Percentiles rank a stretch among this genome's conserved stretches.
phyloP scores from a whole-genome alignment of 2,329 filamentous ascomycete species.

The Pseudogymnoascus sp. region DNA sequence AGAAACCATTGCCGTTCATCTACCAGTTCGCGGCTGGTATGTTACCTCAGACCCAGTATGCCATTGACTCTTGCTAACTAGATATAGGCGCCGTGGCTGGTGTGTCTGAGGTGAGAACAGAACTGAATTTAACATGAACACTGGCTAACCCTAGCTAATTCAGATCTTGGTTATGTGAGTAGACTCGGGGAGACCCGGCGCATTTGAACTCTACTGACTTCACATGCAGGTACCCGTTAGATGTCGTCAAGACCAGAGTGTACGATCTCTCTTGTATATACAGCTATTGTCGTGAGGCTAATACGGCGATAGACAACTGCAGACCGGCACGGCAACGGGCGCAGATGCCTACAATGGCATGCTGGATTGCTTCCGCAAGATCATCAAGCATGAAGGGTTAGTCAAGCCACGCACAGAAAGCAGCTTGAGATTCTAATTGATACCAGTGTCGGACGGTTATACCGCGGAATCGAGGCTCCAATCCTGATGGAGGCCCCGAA shows the following conservation, averaged over 20 bases:
- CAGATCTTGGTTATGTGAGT: slow-evolving; percentile 83
- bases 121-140: slow-evolving; percentile 6
- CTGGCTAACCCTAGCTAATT: slow-evolving; percentile 19
- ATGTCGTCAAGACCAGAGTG: slow-evolving; percentile 98
- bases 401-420: slow-evolving; percentile 20
- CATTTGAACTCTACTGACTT: slow-evolving; percentile 16
- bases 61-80: slow-evolving; percentile 23
- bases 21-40: slow-evolving; percentile 92
- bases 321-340: slow-evolving; percentile 64
- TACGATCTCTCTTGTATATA: slow-evolving; percentile 41
- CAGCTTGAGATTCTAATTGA: not conserved
- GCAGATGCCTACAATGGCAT: slow-evolving; percentile 92
- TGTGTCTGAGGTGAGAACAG: slow-evolving; percentile 77
- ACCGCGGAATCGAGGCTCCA: slow-evolving; percentile 89
- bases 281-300: not conserved
- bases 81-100: slow-evolving; percentile 78
- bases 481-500: slow-evolving; percentile 98
- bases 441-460: slow-evolving; percentile 72
- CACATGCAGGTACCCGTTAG: slow-evolving; percentile 80
- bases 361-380: slow-evolving; percentile 97
- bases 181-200: slow-evolving; percentile 12
- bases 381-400: slow-evolving; percentile 90
- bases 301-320: slow-evolving; percentile 61
- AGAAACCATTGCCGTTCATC: slow-evolving; percentile 75
- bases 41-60: slow-evolving; percentile 29